Evolutionary conservation across 2,329 filamentous ascomycete genomes (phyloP).

Genomic region (Arthrobotrys sphaeroides): DNA sequence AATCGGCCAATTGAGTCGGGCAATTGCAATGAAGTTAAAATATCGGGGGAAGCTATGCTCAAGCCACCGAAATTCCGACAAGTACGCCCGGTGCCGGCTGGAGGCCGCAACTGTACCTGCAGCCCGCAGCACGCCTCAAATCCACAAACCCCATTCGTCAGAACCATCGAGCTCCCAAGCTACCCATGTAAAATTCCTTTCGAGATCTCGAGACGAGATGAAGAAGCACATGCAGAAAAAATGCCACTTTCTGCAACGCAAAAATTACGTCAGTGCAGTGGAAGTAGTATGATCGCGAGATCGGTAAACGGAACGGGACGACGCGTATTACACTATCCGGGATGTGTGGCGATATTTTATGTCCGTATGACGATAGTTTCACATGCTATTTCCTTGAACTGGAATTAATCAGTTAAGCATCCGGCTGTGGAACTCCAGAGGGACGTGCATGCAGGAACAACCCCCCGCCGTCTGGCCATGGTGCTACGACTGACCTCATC

Average conservation of each 20-base stretch:
- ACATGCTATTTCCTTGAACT: not conserved
- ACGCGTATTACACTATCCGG: no score
- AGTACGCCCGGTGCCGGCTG: no score
- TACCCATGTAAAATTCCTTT: not conserved
- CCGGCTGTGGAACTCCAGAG: no score
- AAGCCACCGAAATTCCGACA: no score
- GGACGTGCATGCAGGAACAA: no score
- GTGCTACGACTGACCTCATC: no score
- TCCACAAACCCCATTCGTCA: slow-evolving; percentile 8
- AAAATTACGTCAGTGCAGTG: slow-evolving; percentile 3
- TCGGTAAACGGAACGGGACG: not conserved
- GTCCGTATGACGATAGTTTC: not conserved
- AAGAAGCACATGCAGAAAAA: not conserved
- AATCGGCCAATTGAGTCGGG: no score
- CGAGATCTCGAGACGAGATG: slow-evolving; percentile 13
- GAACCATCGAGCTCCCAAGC: not conserved
- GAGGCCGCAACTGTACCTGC: not conserved
- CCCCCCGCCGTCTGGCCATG: no score
- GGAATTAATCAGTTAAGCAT: no score
- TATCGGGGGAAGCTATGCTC: no score
- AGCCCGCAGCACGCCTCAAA: not conserved
- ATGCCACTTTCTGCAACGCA: slow-evolving; percentile 12
- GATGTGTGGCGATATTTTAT: no score
- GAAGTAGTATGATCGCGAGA: not conserved
- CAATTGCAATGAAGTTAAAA: not conserved